phyloP scores from a whole-genome alignment of 2,329 filamentous ascomycete species.

The Phyllosticta paracitricarpa region DNA sequence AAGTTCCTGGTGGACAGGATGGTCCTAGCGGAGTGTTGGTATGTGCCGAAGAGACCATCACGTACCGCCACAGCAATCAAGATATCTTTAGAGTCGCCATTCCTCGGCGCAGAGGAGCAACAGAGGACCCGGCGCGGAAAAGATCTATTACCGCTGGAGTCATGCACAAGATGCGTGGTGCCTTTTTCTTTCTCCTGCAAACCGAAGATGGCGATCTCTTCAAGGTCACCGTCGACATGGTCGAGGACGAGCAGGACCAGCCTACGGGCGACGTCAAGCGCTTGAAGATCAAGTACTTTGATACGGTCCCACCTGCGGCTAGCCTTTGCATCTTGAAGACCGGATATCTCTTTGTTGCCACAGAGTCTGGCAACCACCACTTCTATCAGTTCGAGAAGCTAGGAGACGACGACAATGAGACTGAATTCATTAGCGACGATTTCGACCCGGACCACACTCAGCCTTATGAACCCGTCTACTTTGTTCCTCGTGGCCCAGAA shows the following conservation, averaged over 20 bases:
- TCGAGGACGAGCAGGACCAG: conserved; percentile 67
- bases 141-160: conserved; percentile 79
- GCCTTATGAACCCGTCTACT: conserved; percentile 70
- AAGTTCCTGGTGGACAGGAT: conserved; percentile 87
- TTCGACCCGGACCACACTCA: conserved; percentile 67
- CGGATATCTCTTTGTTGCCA: conserved; percentile 86
- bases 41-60: conserved; percentile 88
- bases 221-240: conserved; percentile 89
- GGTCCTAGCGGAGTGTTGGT: conserved; percentile 92
- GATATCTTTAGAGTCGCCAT: conserved; percentile 82
- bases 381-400: conserved; percentile 98
- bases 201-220: conserved; percentile 97
- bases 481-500: conserved; percentile 66
- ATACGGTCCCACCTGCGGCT: conserved; percentile 81
- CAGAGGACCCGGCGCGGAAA: conserved; percentile 86
- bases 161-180: conserved; percentile 95
- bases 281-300: conserved; percentile 94
- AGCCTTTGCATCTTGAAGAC: conserved; percentile 90
- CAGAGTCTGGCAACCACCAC: conserved; percentile 84
- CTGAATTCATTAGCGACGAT: conserved; percentile 73
- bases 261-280: conserved; percentile 70
- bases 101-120: conserved; percentile 73
- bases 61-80: conserved; percentile 94
- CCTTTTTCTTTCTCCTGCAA: conserved; percentile 84
- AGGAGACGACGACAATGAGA: conserved; percentile 87